Conservation (phyloP, 2,329 filamentous ascomycete genomes). For the Epichloe bromicola region DNA sequence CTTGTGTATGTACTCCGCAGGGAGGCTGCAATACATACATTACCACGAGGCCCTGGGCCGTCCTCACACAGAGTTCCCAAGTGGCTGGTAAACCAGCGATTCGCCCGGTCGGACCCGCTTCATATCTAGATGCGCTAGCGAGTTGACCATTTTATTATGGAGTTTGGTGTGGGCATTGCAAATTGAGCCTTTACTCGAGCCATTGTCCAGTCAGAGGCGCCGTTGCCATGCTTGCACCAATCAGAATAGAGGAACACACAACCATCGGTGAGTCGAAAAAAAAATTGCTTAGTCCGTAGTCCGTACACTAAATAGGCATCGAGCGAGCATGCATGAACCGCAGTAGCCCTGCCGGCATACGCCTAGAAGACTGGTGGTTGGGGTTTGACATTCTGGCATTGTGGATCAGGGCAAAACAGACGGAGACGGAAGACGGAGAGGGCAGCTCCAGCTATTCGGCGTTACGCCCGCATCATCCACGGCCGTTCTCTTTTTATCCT, state of each 20-base stretch:
- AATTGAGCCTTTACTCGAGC: not conserved
- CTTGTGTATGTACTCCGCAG: not conserved
- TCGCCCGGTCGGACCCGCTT: not conserved
- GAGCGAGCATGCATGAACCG: conserved; percentile 7
- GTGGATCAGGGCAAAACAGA: not conserved
- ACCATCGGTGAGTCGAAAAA: conserved; percentile 5
- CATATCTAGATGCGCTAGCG: not conserved
- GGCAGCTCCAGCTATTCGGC: conserved; percentile 1
- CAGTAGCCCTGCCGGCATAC: conserved; percentile 4
- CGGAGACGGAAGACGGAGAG: not conserved
- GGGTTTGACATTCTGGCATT: not conserved
- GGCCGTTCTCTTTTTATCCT: not conserved
- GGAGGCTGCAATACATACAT: too few species aligned
- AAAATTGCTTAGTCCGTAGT: not conserved
- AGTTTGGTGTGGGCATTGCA: not conserved
- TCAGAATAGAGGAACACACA: not conserved
- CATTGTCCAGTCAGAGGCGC: conserved; percentile 7
- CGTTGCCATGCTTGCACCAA: not conserved
- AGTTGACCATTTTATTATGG: not conserved
- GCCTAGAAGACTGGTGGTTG: conserved; percentile 1
- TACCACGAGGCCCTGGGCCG: not conserved
- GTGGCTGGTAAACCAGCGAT: not conserved
- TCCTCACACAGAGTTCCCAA: not conserved
- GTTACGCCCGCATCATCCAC: not conserved
- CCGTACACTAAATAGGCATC: not conserved